Base-by-base conservation (phyloP, 495 filamentous ascomycete species). In the Parmelia sp. region DNA sequence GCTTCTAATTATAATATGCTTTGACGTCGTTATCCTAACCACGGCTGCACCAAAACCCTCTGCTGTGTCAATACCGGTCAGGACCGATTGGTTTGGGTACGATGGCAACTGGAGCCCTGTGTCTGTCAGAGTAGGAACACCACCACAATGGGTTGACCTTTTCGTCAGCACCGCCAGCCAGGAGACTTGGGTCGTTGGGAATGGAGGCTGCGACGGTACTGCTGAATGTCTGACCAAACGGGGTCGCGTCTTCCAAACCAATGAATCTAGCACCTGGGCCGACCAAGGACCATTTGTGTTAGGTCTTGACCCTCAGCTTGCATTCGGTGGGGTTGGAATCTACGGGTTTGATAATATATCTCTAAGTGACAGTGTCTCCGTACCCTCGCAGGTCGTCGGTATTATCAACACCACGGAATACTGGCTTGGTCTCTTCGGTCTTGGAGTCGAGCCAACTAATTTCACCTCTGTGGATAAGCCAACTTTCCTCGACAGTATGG, bases 261-360 rank as follows among this genome's bases (percentile, higher is more conserved):
- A 76, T 33, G 66, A 74, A 60, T 87, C 85, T 21, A 72, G 75
- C 33, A 83, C 80, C 58, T 88, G 85, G 84, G 70, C 74, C 21
- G 64, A 77, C 36, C 74, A 84, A 60, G 83, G 84, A 45, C 68
- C 73, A 19, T 88, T 77, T 74, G 73, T 82, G 65, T 74, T 87
- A 44, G 82, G 80, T 9, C 68, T 86, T 57, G 78, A 83, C 49
- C 57, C 61, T 11, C 72, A 84, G 58, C 76, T 84, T 17, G 82
- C 78, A 31, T 70, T 79, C 33, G 73, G 71, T 15, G 80, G 80
- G 14, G 80, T 80, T 66, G 85, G 82, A 33, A 74, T 84, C 57
- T 87, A 84, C 69, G 86, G 82, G 11, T 74, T 84, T 68, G 86
- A 89, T 59, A 80, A 73, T 12, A 67, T 85, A 33, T 75, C 77